Evolutionary conservation across 139 green algal genomes (phyloP).

Genomic region (Asterochloris erici): DNA sequence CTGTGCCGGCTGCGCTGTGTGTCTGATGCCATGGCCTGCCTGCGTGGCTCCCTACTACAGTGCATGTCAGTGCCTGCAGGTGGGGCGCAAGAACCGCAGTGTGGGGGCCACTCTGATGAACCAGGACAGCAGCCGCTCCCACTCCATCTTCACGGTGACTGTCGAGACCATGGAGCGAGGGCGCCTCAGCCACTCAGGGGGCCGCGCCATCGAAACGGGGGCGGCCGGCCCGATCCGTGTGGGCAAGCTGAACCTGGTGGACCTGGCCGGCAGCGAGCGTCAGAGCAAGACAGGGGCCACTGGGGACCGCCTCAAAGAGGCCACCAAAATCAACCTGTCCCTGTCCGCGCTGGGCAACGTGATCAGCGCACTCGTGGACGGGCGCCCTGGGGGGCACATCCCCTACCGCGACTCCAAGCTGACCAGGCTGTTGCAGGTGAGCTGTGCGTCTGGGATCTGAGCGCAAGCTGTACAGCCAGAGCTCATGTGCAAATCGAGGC

Average conservation of each 20-base stretch:
- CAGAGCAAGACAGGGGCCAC: slow-evolving; percentile 63
- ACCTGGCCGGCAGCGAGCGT: slow-evolving; percentile 81
- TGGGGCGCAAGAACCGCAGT: slow-evolving; percentile 74
- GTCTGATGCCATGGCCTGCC: too few relatives aligned
- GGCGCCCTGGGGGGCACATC: slow-evolving; percentile 45
- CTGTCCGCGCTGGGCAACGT: slow-evolving; percentile 85
- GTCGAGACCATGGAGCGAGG: slow-evolving; percentile 58
- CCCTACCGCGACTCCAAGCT: slow-evolving; percentile 66
- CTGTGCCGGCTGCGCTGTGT: too few relatives aligned
- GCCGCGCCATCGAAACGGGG: background rate
- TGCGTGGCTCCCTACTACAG: too few relatives aligned
- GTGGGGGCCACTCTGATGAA: slow-evolving; percentile 86
- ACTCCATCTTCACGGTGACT: slow-evolving; percentile 87
- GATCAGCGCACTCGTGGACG: slow-evolving; percentile 74
- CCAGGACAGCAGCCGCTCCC: slow-evolving; percentile 77
- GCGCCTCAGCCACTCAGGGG: background rate
- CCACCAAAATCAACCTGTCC: slow-evolving; percentile 82
- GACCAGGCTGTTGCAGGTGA: slow-evolving; percentile 73
- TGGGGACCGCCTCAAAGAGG: slow-evolving; percentile 72
- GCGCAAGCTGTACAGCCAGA: background rate
- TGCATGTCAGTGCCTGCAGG: slow-evolving; percentile 28
- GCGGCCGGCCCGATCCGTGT: slow-evolving; percentile 61
- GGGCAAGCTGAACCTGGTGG: slow-evolving; percentile 87
- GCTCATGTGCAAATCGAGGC: background rate
- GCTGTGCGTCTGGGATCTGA: background rate